phyloP scores from a whole-genome alignment of 148 eudicot species.

The Beta vulgaris region DNA sequence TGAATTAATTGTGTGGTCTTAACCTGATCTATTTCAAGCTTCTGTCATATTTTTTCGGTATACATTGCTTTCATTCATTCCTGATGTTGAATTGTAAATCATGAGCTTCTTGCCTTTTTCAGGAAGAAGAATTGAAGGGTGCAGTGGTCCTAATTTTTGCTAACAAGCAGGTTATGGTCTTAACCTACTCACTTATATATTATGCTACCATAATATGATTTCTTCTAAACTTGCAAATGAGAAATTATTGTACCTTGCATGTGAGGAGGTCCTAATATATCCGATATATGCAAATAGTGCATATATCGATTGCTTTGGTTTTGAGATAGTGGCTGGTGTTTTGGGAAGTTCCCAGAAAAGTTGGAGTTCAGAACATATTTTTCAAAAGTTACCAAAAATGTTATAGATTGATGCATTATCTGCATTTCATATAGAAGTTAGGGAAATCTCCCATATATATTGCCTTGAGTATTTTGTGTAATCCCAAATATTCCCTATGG shows the following conservation, averaged over 20 bases:
- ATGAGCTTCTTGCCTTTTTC: conserved; percentile 26
- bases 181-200: background rate
- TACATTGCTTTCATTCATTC: background rate
- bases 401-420: too few species aligned
- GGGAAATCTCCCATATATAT: too few species aligned
- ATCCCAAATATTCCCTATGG: background rate
- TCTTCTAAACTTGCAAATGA: too few species aligned
- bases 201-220: too few species aligned
- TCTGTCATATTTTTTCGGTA: background rate
- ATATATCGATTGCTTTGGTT: too few species aligned
- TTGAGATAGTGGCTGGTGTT: too few species aligned
- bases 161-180: conserved; percentile 78
- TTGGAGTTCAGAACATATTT: too few species aligned
- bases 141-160: conserved; percentile 90
- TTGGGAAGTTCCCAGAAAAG: too few species aligned
- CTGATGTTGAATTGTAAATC: background rate
- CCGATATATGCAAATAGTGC: too few species aligned
- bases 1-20: background rate
- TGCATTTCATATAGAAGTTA: too few species aligned
- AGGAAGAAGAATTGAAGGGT: conserved; percentile 98
- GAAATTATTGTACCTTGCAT: too few species aligned
- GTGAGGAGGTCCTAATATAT: too few species aligned
- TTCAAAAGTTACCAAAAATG: background rate
- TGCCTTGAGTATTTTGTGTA: background rate
- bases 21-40: background rate